Base-by-base conservation (phyloP, 306 rosid genomes). In the Delonix regia region DNA sequence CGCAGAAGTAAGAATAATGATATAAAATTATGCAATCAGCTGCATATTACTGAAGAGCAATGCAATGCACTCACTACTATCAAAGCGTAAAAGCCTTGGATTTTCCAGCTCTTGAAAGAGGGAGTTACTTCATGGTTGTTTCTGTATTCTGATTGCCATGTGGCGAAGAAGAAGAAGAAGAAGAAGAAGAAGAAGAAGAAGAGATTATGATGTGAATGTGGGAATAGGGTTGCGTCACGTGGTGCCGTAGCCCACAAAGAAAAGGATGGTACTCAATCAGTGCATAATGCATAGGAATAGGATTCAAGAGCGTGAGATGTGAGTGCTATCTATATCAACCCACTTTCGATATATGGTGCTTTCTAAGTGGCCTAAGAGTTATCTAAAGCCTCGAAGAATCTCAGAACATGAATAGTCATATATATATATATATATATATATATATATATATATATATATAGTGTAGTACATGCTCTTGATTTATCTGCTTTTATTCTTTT, bases 151-250 rank as follows among this genome's bases (percentile, higher is more conserved):
- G 21, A 70, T 70, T 49, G 15, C 25, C 44, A 48, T 6, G 30
- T 6, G 30, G 55, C 28, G 18, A 9, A 9, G 57, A n/a, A 19
- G 0, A 6, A 8, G 13, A 9, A 44, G 57, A 27, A 13, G 42
- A 34, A 63, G 34, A 25, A 16, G 19, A 25, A 39, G 41, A 21
- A 24, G 34, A 56, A 56, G 4, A 30, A n/a, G 13, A 3, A 11
- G n/a, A 47, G n/a, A 14, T 6, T 42, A 69, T 16, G 0, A 28
- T 47, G 63, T 18, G 69, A 74, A 42, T 28, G 8, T 2, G 19
- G 70, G 2, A 44, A 24, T 30, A 48, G 79, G 61, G 19, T 75
- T 45, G 61, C 41, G 19, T 56, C 67, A 73, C 19, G 38, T 11
- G 76, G 33, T 34, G 34, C 9, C 25, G 34, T 49, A 22, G 12